Evolutionary conservation across 139 green algal genomes (phyloP).

Genomic region (Chlamydomonas incerta): DNA sequence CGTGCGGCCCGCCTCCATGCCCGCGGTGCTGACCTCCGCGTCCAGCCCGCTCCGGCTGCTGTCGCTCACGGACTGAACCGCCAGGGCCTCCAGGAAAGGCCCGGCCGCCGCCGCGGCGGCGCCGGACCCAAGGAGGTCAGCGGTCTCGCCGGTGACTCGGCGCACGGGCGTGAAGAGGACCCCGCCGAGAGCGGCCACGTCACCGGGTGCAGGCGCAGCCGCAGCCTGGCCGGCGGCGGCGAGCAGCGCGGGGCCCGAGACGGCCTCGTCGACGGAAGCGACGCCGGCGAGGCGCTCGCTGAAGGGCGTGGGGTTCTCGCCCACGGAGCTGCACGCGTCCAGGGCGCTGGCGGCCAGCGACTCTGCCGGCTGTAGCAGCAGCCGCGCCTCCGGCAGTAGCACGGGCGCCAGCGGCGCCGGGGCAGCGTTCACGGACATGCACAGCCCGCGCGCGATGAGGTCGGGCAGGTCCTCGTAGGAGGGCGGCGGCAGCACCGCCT

Average conservation of each 20-base stretch:
- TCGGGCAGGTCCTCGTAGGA: conserved; percentile 25
- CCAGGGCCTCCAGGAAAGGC: not conserved
- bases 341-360: not conserved
- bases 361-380: no score
- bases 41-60: not conserved
- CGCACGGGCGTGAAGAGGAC: not conserved
- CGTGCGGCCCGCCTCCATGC: not conserved
- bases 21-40: not conserved
- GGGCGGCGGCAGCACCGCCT: not conserved
- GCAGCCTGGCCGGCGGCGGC: no score
- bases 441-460: conserved; percentile 19
- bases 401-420: no score
- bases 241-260: no score
- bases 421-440: not conserved
- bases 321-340: not conserved
- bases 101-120: not conserved
- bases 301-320: conserved; percentile 8
- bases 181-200: not conserved
- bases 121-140: not conserved
- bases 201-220: no score
- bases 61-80: conserved; percentile 5
- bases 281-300: not conserved
- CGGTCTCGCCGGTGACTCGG: not conserved
- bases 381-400: no score
- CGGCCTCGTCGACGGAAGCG: no score